Evolutionary conservation across 2,329 filamentous ascomycete genomes (phyloP).

Genomic region (Aspergillus sp.): DNA sequence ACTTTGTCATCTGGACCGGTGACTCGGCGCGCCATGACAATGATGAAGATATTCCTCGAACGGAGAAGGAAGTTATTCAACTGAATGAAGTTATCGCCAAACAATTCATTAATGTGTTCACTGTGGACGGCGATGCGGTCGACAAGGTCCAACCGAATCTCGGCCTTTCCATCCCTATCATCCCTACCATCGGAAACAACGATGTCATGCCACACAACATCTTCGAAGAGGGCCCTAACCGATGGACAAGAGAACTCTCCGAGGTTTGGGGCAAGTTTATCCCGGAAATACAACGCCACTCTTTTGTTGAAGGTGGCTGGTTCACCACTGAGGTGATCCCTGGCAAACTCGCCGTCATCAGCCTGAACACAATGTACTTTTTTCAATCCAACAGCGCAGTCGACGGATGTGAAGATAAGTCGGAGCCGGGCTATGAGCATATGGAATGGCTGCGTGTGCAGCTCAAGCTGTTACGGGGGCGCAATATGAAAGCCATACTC

Average conservation of each 20-base stretch:
- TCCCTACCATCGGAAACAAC: slow-evolving; percentile 94
- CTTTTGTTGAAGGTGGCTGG: slow-evolving; percentile 90
- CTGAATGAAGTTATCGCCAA: slow-evolving; percentile 72
- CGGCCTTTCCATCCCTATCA: slow-evolving; percentile 68
- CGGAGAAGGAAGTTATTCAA: slow-evolving; percentile 66
- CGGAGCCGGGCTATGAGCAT: slow-evolving; percentile 86
- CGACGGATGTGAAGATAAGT: slow-evolving; percentile 74
- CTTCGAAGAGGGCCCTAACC: slow-evolving; percentile 76
- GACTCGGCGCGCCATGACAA: slow-evolving; percentile 87
- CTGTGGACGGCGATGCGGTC: slow-evolving; percentile 42
- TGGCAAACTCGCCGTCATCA: slow-evolving; percentile 78
- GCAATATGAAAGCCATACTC: slow-evolving; percentile 89
- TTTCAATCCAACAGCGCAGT: slow-evolving; percentile 91
- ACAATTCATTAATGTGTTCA: slow-evolving; percentile 73
- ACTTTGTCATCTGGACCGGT: slow-evolving; percentile 91
- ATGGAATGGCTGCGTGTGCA: slow-evolving; percentile 95
- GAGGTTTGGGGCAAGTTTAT: slow-evolving; percentile 83
- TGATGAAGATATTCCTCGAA: slow-evolving; percentile 75
- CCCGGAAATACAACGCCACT: slow-evolving; percentile 84
- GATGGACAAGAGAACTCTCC: slow-evolving; percentile 72
- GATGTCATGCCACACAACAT: slow-evolving; percentile 98
- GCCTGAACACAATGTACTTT: slow-evolving; percentile 94
- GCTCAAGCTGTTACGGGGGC: slow-evolving; percentile 72
- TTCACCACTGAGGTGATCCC: slow-evolving; percentile 92
- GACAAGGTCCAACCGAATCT: slow-evolving; percentile 45